phyloP scores from a whole-genome alignment of 2,329 filamentous ascomycete genomes.

The Aspergillus transmontanensis region DNA sequence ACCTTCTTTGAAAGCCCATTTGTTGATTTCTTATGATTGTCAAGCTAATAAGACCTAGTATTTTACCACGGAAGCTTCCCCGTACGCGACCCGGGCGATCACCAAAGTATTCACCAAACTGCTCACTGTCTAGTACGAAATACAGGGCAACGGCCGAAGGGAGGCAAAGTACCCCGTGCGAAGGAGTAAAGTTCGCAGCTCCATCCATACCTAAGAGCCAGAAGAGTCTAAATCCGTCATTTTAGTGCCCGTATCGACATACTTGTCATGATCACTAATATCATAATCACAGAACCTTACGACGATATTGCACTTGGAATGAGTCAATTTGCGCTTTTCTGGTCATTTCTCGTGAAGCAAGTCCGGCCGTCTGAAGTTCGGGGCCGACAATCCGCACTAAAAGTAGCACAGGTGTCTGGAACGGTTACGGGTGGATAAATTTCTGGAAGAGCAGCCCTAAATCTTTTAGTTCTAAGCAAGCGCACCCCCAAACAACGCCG shows the following conservation, averaged over 20 bases:
- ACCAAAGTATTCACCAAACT: not conserved
- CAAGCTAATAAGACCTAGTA: not conserved
- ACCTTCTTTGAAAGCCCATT: not conserved
- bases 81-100: conserved; percentile 3
- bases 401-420: not conserved
- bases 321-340: not conserved
- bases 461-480: not conserved
- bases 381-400: not conserved
- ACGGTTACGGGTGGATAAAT: not conserved
- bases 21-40: not conserved
- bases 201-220: not conserved
- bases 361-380: not conserved
- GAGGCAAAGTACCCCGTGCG: not conserved
- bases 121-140: not conserved
- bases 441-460: not conserved
- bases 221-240: not conserved
- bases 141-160: not conserved
- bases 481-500: not conserved
- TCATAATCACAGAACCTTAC: not conserved
- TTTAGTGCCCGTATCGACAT: not conserved
- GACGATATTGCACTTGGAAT: not conserved
- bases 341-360: not conserved
- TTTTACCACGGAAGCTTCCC: conserved; percentile 2
- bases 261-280: not conserved
- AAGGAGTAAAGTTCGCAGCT: not conserved